These are phyloP conservation scores for Beauveria scarabaeidicola DNA, from an alignment of 2,329 filamentous ascomycete genomes.

Conservation along the genomic window DNA sequence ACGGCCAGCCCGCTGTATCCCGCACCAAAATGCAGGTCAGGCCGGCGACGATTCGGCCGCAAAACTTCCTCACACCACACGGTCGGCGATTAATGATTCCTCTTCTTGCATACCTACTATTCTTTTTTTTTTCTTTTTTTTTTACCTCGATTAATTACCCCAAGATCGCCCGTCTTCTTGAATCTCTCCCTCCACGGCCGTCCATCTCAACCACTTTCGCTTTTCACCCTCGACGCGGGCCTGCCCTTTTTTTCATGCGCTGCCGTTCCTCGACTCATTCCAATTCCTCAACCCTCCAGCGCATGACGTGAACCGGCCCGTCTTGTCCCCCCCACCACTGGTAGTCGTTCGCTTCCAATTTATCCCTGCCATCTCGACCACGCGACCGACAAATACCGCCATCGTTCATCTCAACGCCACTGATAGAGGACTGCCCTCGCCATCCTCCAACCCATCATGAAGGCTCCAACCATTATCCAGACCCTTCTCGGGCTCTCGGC, in stretches of 20 bases:
- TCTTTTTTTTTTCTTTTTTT: neutral
- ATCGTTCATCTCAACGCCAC: neutral
- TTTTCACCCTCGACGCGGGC: neutral
- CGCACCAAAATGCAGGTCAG: neutral
- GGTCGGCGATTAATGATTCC: neutral
- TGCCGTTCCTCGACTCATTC: neutral
- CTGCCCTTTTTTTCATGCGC: neutral
- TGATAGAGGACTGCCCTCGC: neutral
- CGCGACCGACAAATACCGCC: neutral
- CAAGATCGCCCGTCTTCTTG: neutral
- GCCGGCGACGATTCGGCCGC: neutral
- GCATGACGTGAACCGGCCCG: conserved; percentile 3
- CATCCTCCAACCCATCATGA: neutral
- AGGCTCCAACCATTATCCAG: neutral
- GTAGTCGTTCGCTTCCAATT: neutral
- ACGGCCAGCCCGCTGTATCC: neutral
- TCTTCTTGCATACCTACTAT: conserved; percentile 2
- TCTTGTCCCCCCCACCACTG: neutral
- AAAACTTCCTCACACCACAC: neutral
- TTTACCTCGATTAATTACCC: neutral
- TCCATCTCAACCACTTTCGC: neutral
- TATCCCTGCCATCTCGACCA: neutral
- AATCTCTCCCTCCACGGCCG: neutral
- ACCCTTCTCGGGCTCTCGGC: neutral
- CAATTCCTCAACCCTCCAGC: neutral